Evolutionary conservation across 495 filamentous ascomycete genomes (phyloP).

Genomic region (Annulohypoxylon maeteangense): DNA sequence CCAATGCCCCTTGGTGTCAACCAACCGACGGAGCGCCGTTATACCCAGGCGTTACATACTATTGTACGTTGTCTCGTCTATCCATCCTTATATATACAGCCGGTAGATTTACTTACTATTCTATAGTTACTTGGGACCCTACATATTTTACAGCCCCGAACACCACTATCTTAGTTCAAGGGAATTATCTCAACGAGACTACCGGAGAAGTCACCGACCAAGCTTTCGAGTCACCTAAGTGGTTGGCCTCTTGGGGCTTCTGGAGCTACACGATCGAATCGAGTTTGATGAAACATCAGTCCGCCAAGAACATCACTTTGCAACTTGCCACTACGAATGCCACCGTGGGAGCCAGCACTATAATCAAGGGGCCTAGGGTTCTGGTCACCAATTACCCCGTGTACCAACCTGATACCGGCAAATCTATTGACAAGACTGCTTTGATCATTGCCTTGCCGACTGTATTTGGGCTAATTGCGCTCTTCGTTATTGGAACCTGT

Average conservation of each 20-base stretch:
- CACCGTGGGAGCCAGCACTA: slow-evolving; percentile 24
- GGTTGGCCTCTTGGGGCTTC: slow-evolving; percentile 53
- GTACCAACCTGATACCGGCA: slow-evolving; percentile 29
- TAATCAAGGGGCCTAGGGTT: slow-evolving; percentile 49
- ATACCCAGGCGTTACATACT: slow-evolving; percentile 50
- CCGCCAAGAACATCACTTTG: slow-evolving; percentile 55
- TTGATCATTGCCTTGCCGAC: slow-evolving; percentile 56
- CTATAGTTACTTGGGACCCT: slow-evolving; percentile 58
- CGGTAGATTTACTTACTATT: slow-evolving; percentile 12
- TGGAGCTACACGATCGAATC: slow-evolving; percentile 51
- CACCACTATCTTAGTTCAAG: slow-evolving; percentile 50
- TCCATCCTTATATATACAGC: neutral
- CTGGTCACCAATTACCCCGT: slow-evolving; percentile 41
- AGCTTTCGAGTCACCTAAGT: slow-evolving; percentile 51
- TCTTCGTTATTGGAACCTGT: slow-evolving; percentile 49
- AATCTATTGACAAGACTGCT: slow-evolving; percentile 38
- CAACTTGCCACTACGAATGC: slow-evolving; percentile 47
- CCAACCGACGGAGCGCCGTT: slow-evolving; percentile 48
- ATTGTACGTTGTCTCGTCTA: slow-evolving; percentile 45
- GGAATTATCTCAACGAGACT: slow-evolving; percentile 50
- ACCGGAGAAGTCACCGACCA: slow-evolving; percentile 44
- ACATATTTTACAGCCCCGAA: slow-evolving; percentile 53
- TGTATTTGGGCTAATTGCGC: slow-evolving; percentile 49
- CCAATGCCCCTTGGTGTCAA: slow-evolving; percentile 54
- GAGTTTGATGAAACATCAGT: slow-evolving; percentile 42